Base-by-base conservation (phyloP, 805 yeast genomes). In the Cyberlindnera misumaiensis region DNA sequence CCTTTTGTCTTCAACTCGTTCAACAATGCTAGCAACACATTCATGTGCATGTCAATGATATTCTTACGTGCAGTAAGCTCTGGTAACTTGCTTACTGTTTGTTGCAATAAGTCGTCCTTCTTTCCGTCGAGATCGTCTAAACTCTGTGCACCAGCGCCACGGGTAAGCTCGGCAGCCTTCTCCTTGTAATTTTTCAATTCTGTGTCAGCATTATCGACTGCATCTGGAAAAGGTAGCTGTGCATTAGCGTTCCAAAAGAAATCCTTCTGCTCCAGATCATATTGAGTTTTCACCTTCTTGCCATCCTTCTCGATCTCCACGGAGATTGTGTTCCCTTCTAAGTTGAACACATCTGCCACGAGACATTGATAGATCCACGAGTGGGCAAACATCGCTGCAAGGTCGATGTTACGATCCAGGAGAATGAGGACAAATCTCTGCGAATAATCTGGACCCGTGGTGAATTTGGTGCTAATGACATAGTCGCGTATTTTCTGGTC, bases 361-460 rank as follows among this genome's bases (percentile, higher is more conserved):
- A 93, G 80, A 53, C 96, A 88, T 65, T 90, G 96, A 59, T 93
- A 93, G 35, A 94, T 89, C 97, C 97, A 90, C 11, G 97, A 86
- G 63, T 93, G 99, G 1, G 90, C 76, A 60, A 93, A 80, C 97
- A 93, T 90, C 12, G 95, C 82, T 2, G 93, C 81, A 44, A 93
- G 68, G 62, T 93, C 97, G 42, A 93, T 70, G 56, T 83, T 85
- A 60, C 99, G 73, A 62, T 93, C 99, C 32, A 93, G 63, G 30
- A 93, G 60, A 25, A 94, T 71, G 50, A 93, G 67, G 11, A 90
- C 96, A 3, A 83, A 75, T 44, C 95, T 68, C 41, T 80, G 81
- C 29, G 69, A 49, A 5, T 63, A 55, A 18, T 49, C 55, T 14
- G 39, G 36, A 28, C 35, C 42, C 3, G 45, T 41, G 12, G 53